Evolutionary conservation across 768 basidiomycete genomes (phyloP), one percentile per base, ranked within the genome.

Genomic region (Termitomyces sp.): DNA sequence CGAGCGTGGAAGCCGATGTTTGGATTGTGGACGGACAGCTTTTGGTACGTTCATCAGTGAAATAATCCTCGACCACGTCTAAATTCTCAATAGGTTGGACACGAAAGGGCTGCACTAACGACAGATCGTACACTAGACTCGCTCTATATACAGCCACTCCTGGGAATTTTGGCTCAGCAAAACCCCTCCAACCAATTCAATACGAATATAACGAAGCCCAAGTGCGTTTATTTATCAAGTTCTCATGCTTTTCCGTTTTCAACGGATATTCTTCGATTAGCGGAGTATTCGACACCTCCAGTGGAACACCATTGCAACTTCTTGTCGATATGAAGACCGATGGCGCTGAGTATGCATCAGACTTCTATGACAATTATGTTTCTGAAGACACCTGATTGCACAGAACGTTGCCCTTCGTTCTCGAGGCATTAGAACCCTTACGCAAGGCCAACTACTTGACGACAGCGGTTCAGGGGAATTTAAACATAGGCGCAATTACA

Each of bases 1-100:
- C 72, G 16, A 84, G 82, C 64, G 81, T 84, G 12, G 83, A 84
- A 67, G 83, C 83, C 3, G 83, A 84, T 66, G 81, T 84, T 18
- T 83, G 75, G 77, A 69, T 79, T 8, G 64, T 80, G 22, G 73
- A 79, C 57, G 76, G 74, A n/a, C 76, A 77, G 12, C 73, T 84
- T 15, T 74, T 75, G 57, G 81, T 80, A 60, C 58, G 76, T 73
- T 22, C n/a, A 32, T 16, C 3, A 12, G 6, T 9, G 45, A 24
- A 22, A 15, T 24, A 36, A 7, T 13, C 7, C 13, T 24, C 22
- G 35, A 48, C 9, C 11, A n/a, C n/a, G n/a, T 38, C 35, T 57
- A 9, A 57, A 24, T 13, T 24, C 33, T 44, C 44, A 51, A 40
- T 61, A 82, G 80, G 68, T 83, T 20, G 83, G 81, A 4, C 82